phyloP scores from a whole-genome alignment of 2,329 filamentous ascomycete species.

The Aspergillus ruber region DNA sequence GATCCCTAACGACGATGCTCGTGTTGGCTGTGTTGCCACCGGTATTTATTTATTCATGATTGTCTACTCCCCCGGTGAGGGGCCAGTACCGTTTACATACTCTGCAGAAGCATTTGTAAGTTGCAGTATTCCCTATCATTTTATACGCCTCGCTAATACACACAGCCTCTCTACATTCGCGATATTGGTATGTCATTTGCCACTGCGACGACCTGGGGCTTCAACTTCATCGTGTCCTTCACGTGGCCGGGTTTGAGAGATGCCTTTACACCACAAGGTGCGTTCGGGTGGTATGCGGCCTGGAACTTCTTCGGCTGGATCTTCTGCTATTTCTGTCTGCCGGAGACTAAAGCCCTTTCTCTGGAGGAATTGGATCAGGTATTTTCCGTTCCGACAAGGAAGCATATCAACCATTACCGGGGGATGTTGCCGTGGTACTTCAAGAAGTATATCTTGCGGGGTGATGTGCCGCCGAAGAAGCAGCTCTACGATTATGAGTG shows the following conservation, averaged over 20 bases:
- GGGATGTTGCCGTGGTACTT: conserved; percentile 25
- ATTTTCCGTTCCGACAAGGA: conserved; percentile 43
- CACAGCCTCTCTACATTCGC: conserved; percentile 50
- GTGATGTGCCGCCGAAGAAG: conserved; percentile 22
- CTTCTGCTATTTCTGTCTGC: conserved; percentile 47
- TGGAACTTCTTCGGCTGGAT: conserved; percentile 51
- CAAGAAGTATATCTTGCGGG: conserved; percentile 20
- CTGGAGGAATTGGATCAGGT: conserved; percentile 47
- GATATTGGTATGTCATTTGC: conserved; percentile 57
- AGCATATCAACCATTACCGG: conserved; percentile 23
- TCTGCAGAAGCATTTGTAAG: conserved; percentile 54
- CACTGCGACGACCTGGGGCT: conserved; percentile 51
- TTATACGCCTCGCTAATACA: background rate
- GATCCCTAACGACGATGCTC: conserved; percentile 21
- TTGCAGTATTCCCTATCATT: background rate
- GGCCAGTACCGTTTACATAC: conserved; percentile 59
- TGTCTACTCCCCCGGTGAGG: conserved; percentile 52
- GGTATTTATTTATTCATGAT: conserved; percentile 46
- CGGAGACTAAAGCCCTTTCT: conserved; percentile 44
- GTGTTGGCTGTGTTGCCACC: conserved; percentile 38
- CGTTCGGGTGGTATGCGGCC: conserved; percentile 52
- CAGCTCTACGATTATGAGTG: conserved; percentile 21
- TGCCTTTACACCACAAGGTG: conserved; percentile 47
- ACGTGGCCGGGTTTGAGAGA: conserved; percentile 46
- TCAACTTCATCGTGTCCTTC: conserved; percentile 49